phyloP scores from a whole-genome alignment of 2,329 filamentous ascomycete genomes.

The Aspergillus niger region DNA sequence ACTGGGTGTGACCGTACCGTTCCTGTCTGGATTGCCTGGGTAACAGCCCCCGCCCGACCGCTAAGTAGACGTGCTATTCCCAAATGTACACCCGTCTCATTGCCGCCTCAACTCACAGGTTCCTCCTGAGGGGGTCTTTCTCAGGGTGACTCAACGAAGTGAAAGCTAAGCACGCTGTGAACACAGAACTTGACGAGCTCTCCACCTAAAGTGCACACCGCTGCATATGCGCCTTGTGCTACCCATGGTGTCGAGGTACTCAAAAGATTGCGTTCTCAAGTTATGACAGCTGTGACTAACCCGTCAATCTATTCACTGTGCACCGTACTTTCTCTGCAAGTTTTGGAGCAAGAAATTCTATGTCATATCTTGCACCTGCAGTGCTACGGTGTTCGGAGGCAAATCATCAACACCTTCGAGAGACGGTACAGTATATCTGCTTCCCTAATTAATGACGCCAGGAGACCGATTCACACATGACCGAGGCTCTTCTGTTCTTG shows the following conservation, averaged over 20 bases:
- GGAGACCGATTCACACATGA: no score
- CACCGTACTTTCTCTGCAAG: not conserved
- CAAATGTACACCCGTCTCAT: not conserved
- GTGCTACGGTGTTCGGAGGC: not conserved
- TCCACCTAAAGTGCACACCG: not conserved
- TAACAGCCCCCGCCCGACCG: not conserved
- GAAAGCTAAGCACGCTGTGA: not conserved
- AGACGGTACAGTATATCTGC: no score
- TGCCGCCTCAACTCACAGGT: not conserved
- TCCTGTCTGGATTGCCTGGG: not conserved
- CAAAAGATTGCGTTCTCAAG: not conserved
- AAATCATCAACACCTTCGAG: no score
- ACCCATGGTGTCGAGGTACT: not conserved
- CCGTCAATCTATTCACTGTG: not conserved
- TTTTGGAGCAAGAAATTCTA: not conserved
- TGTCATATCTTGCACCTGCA: not conserved
- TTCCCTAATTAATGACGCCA: no score
- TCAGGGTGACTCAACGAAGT: not conserved
- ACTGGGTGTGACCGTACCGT: not conserved
- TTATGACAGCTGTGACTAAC: not conserved
- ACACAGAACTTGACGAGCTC: not conserved
- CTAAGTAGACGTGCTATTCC: not conserved
- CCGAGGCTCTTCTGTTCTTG: no score
- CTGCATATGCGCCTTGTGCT: not conserved
- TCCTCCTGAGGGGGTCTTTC: not conserved